Base-by-base conservation (phyloP, 2,329 filamentous ascomycete species). In the Alternaria viburni region DNA sequence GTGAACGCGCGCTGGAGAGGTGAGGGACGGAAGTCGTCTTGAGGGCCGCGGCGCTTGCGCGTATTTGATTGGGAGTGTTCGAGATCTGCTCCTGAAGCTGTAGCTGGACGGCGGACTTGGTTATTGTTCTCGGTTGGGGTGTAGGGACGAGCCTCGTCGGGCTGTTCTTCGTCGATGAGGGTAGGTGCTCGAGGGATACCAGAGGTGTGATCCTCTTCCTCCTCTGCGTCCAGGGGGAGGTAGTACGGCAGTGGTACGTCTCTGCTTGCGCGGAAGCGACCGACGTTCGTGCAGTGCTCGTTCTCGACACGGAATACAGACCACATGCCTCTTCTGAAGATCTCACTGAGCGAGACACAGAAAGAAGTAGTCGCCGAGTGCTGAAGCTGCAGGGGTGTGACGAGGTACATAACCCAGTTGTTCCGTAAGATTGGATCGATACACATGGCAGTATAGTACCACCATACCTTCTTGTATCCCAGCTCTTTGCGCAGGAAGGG, bases 251-350 rank as follows among this genome's bases (percentile, higher is more conserved):
- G 85, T 0, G 93, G 93, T 0, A 97, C 87, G 73, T 97, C 94
- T 59, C 95, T 87, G 3, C 90, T 93, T 5, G 96, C 96, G 68
- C 96, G 93, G 85, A 96, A 96, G 69, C 93, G 89, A 17, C 89
- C 88, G 3, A 99, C 95, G 54, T 79, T 79, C 59, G 91, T 90
- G 81, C 93, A 97, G 81, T 99, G 96, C 74, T 99, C 96, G 79
- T 99, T 99, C 80, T 99, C 96, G 25, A 99, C 94, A 44, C 96
- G 92, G 78, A 99, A 91, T 5, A 98, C 84, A 0, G 91, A 90
- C 96, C 96, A 99, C 76, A 97, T 88, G 65, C 93, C 94, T 76
- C 96, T 85, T 30, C 96, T 89, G n/a, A 88, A 85, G 21, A 97
- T 88, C 78, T 99, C 96, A 9, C 90, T 88, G 4, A 97, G 82